These are phyloP conservation scores for Arthrinium phaeospermum DNA, from an alignment of 2,329 filamentous ascomycete genomes.

Conservation along the genomic window DNA sequence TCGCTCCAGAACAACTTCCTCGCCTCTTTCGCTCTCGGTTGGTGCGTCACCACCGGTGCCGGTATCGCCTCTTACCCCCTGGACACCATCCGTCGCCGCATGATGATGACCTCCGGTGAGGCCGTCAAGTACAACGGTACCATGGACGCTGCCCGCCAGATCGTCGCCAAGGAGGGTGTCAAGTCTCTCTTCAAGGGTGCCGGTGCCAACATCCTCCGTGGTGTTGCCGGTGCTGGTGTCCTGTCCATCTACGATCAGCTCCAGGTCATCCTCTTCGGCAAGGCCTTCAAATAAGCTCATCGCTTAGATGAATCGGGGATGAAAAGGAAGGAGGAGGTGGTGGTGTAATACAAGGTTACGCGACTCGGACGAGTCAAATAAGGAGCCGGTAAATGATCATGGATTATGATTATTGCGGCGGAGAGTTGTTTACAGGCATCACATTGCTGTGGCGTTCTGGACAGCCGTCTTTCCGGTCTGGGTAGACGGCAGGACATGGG, in stretches of 20 bases:
- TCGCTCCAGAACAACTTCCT: conserved; percentile 97
- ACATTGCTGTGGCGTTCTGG: conserved; percentile 45
- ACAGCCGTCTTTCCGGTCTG: conserved; percentile 43
- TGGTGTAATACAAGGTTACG: conserved; percentile 43
- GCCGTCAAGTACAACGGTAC: conserved; percentile 99
- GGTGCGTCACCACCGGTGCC: conserved; percentile 99
- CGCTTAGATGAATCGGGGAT: conserved; percentile 47
- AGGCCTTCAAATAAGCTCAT: conserved; percentile 80
- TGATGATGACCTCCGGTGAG: conserved; percentile 99
- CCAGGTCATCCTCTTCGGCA: conserved; percentile 99
- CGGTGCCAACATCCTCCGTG: conserved; percentile 99
- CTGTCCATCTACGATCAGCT: conserved; percentile 99
- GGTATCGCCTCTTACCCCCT: conserved; percentile 99
- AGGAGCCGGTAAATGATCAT: conserved; percentile 47
- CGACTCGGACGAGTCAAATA: conserved; percentile 40
- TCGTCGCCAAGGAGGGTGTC: conserved; percentile 96
- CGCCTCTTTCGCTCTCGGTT: conserved; percentile 97
- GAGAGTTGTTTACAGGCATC: conserved; percentile 43
- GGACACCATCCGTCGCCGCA: conserved; percentile 99
- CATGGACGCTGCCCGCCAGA: conserved; percentile 93
- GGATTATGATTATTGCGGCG: conserved; percentile 54
- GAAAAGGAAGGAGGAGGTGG: conserved; percentile 36
- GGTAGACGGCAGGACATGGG: conserved; percentile 40
- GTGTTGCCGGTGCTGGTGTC: conserved; percentile 99
- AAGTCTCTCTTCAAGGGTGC: conserved; percentile 99